phyloP scores from a whole-genome alignment of 1,284 basidiomycete species.

The Xanthoconium separans region DNA sequence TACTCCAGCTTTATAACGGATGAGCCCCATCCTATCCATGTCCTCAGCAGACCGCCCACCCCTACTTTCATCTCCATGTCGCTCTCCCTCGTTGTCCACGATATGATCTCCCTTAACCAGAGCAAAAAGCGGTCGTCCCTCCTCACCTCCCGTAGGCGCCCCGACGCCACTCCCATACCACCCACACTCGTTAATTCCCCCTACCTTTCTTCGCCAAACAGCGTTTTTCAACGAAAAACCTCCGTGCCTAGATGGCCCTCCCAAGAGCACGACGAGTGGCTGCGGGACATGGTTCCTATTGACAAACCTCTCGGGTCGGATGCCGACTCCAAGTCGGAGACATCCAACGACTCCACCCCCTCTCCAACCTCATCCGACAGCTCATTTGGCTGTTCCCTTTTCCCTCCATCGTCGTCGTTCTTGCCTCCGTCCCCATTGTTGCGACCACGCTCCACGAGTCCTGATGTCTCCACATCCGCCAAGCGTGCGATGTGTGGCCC shows the following conservation, averaged over 20 bases:
- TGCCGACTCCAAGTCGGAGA: constrained; percentile 16
- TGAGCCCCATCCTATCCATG: background rate
- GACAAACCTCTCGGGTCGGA: constrained; percentile 10
- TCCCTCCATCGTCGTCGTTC: constrained; percentile 17
- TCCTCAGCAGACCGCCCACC: constrained; percentile 12
- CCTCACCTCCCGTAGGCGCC: constrained; percentile 11
- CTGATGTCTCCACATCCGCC: constrained; percentile 16
- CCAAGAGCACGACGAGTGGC: constrained; percentile 55
- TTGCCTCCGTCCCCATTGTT: constrained; percentile 23
- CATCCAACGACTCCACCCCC: constrained; percentile 12
- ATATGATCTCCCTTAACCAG: constrained; percentile 6
- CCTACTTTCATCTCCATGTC: constrained; percentile 16
- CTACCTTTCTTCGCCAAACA: constrained; percentile 47
- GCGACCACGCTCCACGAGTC: constrained; percentile 24
- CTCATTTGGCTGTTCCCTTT: constrained; percentile 10
- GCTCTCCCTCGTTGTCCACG: constrained; percentile 11
- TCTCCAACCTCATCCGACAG: constrained; percentile 28
- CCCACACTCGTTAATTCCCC: constrained; percentile 56
- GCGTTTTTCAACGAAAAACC: constrained; percentile 44
- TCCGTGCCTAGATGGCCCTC: constrained; percentile 39
- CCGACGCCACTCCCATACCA: constrained; percentile 46
- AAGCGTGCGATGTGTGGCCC: constrained; percentile 10
- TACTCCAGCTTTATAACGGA: constrained; percentile 18
- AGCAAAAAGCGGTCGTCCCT: constrained; percentile 19
- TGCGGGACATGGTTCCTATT: constrained; percentile 58